Base-by-base conservation (phyloP, 805 yeast species). In the Ogataea nonfermentans region DNA sequence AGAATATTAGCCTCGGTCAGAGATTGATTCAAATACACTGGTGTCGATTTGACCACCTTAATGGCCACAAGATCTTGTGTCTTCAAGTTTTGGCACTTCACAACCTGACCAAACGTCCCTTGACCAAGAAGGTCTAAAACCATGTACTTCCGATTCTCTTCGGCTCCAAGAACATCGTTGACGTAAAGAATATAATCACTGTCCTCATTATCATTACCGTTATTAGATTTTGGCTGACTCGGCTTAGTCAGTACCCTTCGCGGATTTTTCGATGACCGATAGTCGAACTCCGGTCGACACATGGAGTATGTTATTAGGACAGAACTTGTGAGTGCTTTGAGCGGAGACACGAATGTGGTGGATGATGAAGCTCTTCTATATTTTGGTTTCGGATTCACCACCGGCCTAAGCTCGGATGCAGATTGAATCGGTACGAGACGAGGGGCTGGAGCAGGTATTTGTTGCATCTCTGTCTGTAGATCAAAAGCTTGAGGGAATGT, bases 91-190 rank as follows among this genome's bases (percentile, higher is more conserved):
- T 87, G 95, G 64, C 97, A 91, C 65, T 91, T 93, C 29, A 90
- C 95, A 32, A 93, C 99, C 65, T 93, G 98, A 8, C 99, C 99
- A 70, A 93, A 93, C 1, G 99, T 90, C 2, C 99, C 99, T 46
- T 90, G 91, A 1, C 99, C 99, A 29, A 93, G 65, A 11, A 93
- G 72, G 61, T 91, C 98, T 42, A 93, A 67, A 4, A 93, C 96
- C 55, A 93, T 71, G 59, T 90, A 91, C 57, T 86, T 84, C 39
- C 90, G 71, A 43, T 87, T 90, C 49, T 86, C 93, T 51, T 84
- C 87, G 3, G 78, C 72, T 4, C 99, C 98, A 28, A 93, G 66
- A 16, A 93, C 80, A 59, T 95, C 99, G 61, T 95, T 93, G 15
- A 93, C 99, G 51, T 89, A 91, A 13, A 95, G 66, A 40, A 93